Conservation (phyloP, 176 grass and related monocot species). For the Triticum dicoccoides region DNA sequence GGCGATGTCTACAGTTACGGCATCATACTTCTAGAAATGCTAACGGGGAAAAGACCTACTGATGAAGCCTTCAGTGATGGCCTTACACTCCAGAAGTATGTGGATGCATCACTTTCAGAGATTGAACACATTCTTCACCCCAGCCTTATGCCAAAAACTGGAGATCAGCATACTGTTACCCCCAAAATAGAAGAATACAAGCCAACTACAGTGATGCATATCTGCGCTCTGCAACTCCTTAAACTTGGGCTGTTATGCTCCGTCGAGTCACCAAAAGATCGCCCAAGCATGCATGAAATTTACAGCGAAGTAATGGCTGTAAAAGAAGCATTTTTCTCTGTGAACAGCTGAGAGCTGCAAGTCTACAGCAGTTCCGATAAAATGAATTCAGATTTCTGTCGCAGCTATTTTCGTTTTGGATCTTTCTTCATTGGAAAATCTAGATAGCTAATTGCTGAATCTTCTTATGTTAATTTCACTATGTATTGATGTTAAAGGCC, state of each 20-base stretch:
- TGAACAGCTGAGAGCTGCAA: neutral
- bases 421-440: too few relatives aligned
- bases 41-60: neutral
- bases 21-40: constrained; percentile 14
- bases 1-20: constrained; percentile 24
- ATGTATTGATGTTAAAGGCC: too few relatives aligned
- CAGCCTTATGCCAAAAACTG: neutral
- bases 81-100: neutral
- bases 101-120: neutral
- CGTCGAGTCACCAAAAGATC: constrained; percentile 15
- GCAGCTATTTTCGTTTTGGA: too few relatives aligned
- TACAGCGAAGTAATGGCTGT: neutral
- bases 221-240: constrained; percentile 16
- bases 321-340: constrained; percentile 15
- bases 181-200: neutral
- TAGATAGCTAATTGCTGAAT: too few relatives aligned
- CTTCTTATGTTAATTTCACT: too few relatives aligned
- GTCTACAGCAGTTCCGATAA: neutral
- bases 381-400: neutral
- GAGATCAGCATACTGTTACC: neutral
- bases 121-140: neutral
- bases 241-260: constrained; percentile 30
- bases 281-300: constrained; percentile 14
- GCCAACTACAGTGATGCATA: neutral
- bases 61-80: neutral